Evolutionary conservation across 2,329 filamentous ascomycete species (phyloP).

Genomic region (Cadophora malorum): DNA sequence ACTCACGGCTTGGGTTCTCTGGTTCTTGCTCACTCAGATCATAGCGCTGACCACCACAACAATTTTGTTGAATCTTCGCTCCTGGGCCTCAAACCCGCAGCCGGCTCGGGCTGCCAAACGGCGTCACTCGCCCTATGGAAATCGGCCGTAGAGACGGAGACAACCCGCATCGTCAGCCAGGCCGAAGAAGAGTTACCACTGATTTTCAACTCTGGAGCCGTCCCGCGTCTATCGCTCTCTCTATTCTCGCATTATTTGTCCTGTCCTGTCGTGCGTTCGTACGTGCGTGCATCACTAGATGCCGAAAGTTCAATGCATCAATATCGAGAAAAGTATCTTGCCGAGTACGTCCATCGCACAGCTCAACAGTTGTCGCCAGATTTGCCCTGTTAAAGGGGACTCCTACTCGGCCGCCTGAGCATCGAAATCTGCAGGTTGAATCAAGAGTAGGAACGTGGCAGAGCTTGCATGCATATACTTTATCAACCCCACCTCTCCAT

Average conservation of each 20-base stretch:
- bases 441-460: constrained; percentile 9
- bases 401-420: not conserved
- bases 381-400: not conserved
- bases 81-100: not conserved
- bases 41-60: not conserved
- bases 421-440: not conserved
- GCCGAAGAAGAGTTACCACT: not conserved
- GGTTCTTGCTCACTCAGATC: constrained; percentile 6
- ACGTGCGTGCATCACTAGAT: not conserved
- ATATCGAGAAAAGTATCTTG: not conserved
- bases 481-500: constrained; percentile 12
- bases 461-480: constrained; percentile 7
- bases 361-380: not conserved
- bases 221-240: not conserved
- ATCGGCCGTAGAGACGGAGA: not conserved
- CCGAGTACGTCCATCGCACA: not conserved
- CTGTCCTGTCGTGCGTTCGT: not conserved
- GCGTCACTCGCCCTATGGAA: not conserved
- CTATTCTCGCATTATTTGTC: not conserved
- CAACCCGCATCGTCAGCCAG: not conserved
- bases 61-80: not conserved
- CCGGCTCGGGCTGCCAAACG: not conserved
- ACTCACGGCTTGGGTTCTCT: not conserved
- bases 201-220: not conserved
- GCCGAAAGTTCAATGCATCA: not conserved